Base-by-base conservation (phyloP, 2,329 filamentous ascomycete species). In the Leptographium lundbergii region DNA sequence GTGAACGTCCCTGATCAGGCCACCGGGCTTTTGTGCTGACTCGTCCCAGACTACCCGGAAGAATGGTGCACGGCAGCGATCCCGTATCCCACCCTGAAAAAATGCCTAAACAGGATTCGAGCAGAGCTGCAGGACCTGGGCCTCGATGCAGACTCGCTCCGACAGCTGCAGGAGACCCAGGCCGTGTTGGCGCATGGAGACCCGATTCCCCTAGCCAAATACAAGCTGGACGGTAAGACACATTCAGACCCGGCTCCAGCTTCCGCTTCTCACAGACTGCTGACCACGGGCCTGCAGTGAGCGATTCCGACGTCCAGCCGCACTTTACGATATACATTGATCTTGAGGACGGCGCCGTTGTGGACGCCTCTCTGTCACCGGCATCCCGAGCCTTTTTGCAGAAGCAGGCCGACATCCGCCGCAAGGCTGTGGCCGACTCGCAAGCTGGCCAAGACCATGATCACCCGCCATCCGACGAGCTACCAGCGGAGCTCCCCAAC, bases 1-100 rank as follows among this genome's bases (percentile, higher is more conserved):
- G 60, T 56, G 54, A 10, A 4, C 22, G 32, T 34, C 2, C 13
- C 6, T 10, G 17, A 17, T 1, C 11, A 27, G 24, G n/a, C 19
- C n/a, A 27, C 19, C 5, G n/a, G 9, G 13, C 4, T n/a, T 7
- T 24, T 9, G 10, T 17, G 1, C 54, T 14, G 34, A 32, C 24
- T 24, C 14, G 17, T 5, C 51, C 7, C 14, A 77, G 86, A 81
- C 63, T 95, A 90, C 69, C 90, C 90, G 9, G 73, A 81, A 56
- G 83, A 86, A 68, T 85, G 81, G 82, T 74, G 91, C 55, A 79
- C 86, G 52, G 85, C 84, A 32, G 89, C 90, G 55, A 88, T 95
- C 62, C 89, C 88, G 3, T 95, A 95, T 70, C 81, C 86, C 52
- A 82, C 90, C 70, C 80, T 95, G 59, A 95, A 95, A 73, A 95